A percentile compares a stretch with the other conserved stretches of the same genome.
These are phyloP conservation scores for Apiospora marii DNA, from an alignment of 2,329 filamentous ascomycete species.

Conservation along the genomic window DNA sequence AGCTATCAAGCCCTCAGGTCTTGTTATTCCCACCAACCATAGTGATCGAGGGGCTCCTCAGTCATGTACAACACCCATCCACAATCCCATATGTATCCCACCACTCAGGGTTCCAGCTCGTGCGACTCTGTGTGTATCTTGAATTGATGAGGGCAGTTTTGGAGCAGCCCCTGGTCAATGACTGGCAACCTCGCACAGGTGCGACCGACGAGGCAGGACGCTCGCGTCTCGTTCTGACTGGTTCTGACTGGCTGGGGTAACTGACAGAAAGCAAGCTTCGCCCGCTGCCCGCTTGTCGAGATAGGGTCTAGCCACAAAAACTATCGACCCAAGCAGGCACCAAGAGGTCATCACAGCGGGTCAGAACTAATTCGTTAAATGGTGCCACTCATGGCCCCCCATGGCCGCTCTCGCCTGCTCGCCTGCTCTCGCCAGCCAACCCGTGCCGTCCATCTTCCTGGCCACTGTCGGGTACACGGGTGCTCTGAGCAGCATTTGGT, in stretches of 20 bases:
- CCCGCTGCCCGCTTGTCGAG: background rate
- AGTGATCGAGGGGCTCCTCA: background rate
- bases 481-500: background rate
- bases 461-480: background rate
- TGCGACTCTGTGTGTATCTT: slow-evolving; percentile 1
- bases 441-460: background rate
- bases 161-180: background rate
- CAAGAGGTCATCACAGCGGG: slow-evolving; percentile 11
- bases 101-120: background rate
- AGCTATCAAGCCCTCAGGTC: background rate
- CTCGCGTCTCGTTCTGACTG: background rate
- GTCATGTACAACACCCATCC: slow-evolving; percentile 12
- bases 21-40: background rate
- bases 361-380: slow-evolving; percentile 6
- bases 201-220: background rate
- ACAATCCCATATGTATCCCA: background rate
- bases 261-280: slow-evolving; percentile 12
- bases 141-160: background rate
- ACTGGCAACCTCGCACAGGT: background rate
- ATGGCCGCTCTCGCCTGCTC: background rate
- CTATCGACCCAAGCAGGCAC: slow-evolving; percentile 6
- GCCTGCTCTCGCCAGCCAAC: background rate
- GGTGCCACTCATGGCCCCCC: background rate
- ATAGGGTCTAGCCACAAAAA: slow-evolving; percentile 14
- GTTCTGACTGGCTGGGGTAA: slow-evolving; percentile 1